These are phyloP conservation scores for Gremmenia infestans DNA, from an alignment of 2,329 filamentous ascomycete genomes.

Conservation along the genomic window DNA sequence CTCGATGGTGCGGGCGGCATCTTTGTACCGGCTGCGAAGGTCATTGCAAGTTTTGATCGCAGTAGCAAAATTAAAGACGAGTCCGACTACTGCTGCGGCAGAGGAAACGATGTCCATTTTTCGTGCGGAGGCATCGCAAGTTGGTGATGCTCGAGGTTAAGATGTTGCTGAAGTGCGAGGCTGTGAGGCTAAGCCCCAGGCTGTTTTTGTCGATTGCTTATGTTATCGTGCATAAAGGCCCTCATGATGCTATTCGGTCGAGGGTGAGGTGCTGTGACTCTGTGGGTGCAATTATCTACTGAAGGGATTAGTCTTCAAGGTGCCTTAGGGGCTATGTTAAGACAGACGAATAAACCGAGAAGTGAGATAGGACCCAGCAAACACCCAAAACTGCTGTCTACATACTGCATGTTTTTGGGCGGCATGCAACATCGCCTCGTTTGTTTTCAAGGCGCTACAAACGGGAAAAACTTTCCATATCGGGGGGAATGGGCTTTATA, in stretches of 20 bases:
- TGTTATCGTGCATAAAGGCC: background rate
- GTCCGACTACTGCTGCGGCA: conserved; percentile 7
- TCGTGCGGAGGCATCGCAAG: background rate
- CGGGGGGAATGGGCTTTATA: too few species aligned
- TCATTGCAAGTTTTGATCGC: conserved; percentile 12
- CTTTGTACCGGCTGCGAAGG: conserved; percentile 6
- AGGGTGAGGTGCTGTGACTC: background rate
- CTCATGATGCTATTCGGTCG: background rate
- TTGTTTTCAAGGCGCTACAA: too few species aligned
- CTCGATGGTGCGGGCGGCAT: conserved; percentile 6
- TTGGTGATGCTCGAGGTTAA: background rate
- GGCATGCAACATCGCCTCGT: too few species aligned
- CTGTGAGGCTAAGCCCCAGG: background rate
- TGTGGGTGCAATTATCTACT: background rate
- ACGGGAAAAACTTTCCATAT: too few species aligned
- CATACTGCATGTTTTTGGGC: too few species aligned
- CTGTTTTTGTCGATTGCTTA: background rate
- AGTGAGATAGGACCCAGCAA: too few species aligned
- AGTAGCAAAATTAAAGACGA: conserved; percentile 11
- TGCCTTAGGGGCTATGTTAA: background rate
- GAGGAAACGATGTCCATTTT: conserved; percentile 12
- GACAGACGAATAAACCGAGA: too few species aligned
- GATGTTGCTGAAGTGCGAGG: background rate
- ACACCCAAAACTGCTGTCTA: too few species aligned
- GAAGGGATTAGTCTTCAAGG: too few species aligned